A percentile compares a stretch with the other conserved stretches of the same genome.
phyloP scores from a whole-genome alignment of 2,329 filamentous ascomycete genomes.

The Blumeria graminis region DNA sequence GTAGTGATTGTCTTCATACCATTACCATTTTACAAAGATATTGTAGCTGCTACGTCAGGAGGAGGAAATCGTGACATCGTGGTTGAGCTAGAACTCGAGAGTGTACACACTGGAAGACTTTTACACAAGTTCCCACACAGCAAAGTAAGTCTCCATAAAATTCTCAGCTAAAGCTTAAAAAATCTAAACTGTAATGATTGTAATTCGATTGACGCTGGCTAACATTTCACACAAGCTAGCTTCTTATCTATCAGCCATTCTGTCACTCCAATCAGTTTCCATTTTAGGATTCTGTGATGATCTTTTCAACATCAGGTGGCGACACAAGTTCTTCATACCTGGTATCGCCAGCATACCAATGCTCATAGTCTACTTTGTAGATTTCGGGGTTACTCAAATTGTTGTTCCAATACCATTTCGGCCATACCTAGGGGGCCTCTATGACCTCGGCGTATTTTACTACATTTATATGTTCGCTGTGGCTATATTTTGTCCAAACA shows the following conservation, averaged over 20 bases:
- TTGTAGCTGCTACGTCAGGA: conserved; percentile 81
- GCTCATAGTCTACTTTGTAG: conserved; percentile 91
- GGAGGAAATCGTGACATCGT: conserved; percentile 80
- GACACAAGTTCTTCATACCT: conserved; percentile 95
- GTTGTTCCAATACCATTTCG: conserved; percentile 73
- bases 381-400: conserved; percentile 90
- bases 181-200: background rate
- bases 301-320: conserved; percentile 93
- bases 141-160: conserved; percentile 33
- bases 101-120: conserved; percentile 49
- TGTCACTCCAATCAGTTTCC: conserved; percentile 74
- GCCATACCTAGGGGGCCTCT: conserved; percentile 51
- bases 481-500: conserved; percentile 93
- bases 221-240: conserved; percentile 39
- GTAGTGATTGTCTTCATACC: conserved; percentile 80
- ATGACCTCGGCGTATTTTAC: conserved; percentile 66
- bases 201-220: background rate
- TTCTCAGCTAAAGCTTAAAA: background rate
- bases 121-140: conserved; percentile 83
- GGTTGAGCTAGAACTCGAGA: conserved; percentile 17
- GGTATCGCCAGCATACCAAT: conserved; percentile 83
- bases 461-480: conserved; percentile 93
- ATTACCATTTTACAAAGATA: conserved; percentile 95
- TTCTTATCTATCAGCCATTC: conserved; percentile 80
- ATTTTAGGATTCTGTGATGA: conserved; percentile 88